phyloP scores from a whole-genome alignment of 2,329 filamentous ascomycete genomes.

The Diaporthe citri region DNA sequence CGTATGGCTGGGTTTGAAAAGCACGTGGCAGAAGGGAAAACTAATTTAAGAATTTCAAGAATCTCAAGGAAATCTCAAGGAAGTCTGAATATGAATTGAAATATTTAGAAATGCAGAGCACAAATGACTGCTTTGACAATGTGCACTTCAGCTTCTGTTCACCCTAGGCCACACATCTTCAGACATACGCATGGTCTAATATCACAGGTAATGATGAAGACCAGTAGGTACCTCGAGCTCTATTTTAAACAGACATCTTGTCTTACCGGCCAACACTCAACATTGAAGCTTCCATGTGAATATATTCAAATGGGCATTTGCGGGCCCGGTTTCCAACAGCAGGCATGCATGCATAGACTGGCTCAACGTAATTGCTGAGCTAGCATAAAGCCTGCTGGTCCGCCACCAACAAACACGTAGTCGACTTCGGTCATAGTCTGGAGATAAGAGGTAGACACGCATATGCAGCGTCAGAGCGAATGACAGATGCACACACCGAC shows the following conservation, averaged over 20 bases:
- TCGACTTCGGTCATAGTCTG: neutral
- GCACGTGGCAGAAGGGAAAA: neutral
- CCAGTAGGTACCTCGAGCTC: neutral
- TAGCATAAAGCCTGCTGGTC: no score
- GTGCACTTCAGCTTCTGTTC: neutral
- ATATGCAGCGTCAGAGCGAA: neutral
- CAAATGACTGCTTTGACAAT: neutral
- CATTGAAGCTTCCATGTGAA: neutral
- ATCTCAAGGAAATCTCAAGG: neutral
- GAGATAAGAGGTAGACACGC: neutral
- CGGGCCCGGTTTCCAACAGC: no score
- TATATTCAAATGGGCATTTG: neutral
- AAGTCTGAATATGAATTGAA: neutral
- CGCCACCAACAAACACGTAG: neutral
- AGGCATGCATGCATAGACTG: neutral
- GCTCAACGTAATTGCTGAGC: no score
- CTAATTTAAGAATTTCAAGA: neutral
- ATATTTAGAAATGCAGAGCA: neutral
- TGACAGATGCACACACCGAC: no score
- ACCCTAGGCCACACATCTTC: neutral
- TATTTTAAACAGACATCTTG: neutral
- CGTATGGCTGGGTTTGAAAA: constrained; percentile 21
- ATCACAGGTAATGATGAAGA: neutral
- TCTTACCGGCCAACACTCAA: neutral
- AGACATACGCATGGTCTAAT: neutral